These are phyloP conservation scores for Salix arbutifolia DNA, from an alignment of 345 rosid genomes.

Conservation along the genomic window DNA sequence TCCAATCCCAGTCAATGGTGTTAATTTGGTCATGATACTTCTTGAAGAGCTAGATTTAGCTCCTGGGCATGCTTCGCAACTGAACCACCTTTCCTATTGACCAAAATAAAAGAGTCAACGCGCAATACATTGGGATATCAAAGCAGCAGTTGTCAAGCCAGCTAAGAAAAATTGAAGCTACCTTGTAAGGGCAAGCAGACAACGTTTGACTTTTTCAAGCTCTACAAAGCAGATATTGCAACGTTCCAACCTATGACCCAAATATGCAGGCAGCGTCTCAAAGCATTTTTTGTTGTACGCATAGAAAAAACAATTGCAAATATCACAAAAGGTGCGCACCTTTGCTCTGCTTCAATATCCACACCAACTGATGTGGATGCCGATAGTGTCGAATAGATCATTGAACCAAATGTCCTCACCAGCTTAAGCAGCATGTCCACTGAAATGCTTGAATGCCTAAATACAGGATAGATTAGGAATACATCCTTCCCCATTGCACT, in stretches of 20 bases:
- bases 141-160: slow-evolving; percentile 3
- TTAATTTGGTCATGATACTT: slow-evolving; percentile 45
- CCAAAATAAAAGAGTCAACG: neutral
- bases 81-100: slow-evolving; percentile 77
- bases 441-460: slow-evolving; percentile 78
- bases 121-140: neutral
- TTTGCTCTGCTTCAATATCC: slow-evolving; percentile 96
- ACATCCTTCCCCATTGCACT: neutral
- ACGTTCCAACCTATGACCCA: slow-evolving; percentile 61
- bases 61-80: slow-evolving; percentile 84
- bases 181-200: slow-evolving; percentile 51
- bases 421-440: slow-evolving; percentile 86
- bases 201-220: slow-evolving; percentile 76
- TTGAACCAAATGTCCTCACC: slow-evolving; percentile 71
- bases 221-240: slow-evolving; percentile 79
- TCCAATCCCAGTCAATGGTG: slow-evolving; percentile 11
- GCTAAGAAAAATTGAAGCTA: neutral
- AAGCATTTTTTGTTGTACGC: neutral
- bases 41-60: slow-evolving; percentile 76
- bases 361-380: slow-evolving; percentile 87
- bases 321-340: slow-evolving; percentile 36
- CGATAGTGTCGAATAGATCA: slow-evolving; percentile 71
- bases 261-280: slow-evolving; percentile 6
- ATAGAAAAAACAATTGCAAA: neutral
- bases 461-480: slow-evolving; percentile 13